Evolutionary conservation across 176 grass and related monocot species (phyloP), one percentile per base, ranked within the genome.

Genomic region (Eleusine indica): DNA sequence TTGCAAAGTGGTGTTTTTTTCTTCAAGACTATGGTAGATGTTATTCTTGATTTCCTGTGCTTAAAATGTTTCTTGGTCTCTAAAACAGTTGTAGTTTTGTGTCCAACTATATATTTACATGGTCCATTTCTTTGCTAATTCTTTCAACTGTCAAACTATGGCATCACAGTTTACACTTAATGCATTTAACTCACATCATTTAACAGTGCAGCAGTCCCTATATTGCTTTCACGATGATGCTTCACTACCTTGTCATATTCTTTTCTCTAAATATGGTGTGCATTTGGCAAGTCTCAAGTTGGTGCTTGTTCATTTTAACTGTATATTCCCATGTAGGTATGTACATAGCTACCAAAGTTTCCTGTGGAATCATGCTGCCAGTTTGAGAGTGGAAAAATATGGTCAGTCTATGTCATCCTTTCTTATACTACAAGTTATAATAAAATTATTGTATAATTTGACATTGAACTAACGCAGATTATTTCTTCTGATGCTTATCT

Each of bases 261-360:
- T 81, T 19, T 56, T 70, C 18, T 21, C 21, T 80, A 41, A 16
- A 28, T 70, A 67, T 22, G 3, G 9, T 56, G 13, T 74, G 49
- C 28, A 73, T 73, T 52, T 38, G 21, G 21, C 40, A 7, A 41
- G 37, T 69, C 32, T 69, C 12, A 40, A 52, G 32, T 42, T 81
- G 66, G 48, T 76, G 28, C 30, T 64, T 1, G 6, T 43, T 62
- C 21, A 28, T 62, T 47, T 4, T 65, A 47, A 65, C 4, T 66
- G 16, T 48, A 48, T 35, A 42, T 43, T 63, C 41, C 82, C 67
- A 74, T 91, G 17, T 78, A 98, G 96, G 93, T 98, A 95, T 47
- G 89, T 95, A 43, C 96, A 98, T 87, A 90, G 93, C 82, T 98
- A 98, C 74, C 96, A 98, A 92, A 98, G 96, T 85, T 95, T 94